A percentile compares a stretch with the other conserved stretches of the same genome.
Evolutionary conservation across 2,329 filamentous ascomycete species (phyloP).

Genomic region (Emericellopsis atlantica): DNA sequence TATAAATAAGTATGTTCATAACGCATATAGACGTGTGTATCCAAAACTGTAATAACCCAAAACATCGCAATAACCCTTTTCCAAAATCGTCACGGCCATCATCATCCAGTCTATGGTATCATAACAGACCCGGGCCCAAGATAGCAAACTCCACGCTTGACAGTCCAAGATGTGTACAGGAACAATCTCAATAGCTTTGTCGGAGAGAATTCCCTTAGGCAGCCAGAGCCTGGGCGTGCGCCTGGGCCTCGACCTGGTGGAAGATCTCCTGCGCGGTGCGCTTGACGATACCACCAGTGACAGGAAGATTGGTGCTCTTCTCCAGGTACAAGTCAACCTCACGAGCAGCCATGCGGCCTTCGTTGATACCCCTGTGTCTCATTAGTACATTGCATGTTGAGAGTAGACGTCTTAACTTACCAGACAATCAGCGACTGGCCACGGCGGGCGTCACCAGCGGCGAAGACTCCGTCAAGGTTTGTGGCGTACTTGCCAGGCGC

Average conservation of each 20-base stretch:
- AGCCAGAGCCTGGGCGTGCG: neutral
- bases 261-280: slow-evolving; percentile 63
- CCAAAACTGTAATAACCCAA: neutral
- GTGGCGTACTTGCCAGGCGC: slow-evolving; percentile 77
- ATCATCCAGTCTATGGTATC: neutral
- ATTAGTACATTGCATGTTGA: slow-evolving; percentile 1
- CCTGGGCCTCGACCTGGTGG: slow-evolving; percentile 8
- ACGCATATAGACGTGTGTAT: neutral
- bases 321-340: slow-evolving; percentile 86
- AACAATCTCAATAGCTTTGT: neutral
- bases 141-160: neutral
- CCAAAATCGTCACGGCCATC: no score
- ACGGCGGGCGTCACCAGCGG: slow-evolving; percentile 87
- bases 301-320: slow-evolving; percentile 66
- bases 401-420: slow-evolving; percentile 35
- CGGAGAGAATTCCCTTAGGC: neutral
- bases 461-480: slow-evolving; percentile 79
- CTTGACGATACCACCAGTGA: slow-evolving; percentile 88
- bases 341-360: slow-evolving; percentile 83
- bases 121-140: neutral
- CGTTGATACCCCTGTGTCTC: slow-evolving; percentile 75
- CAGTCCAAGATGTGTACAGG: neutral
- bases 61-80: neutral
- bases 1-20: neutral
- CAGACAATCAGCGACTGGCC: slow-evolving; percentile 95